Base-by-base conservation (phyloP, 2,329 filamentous ascomycete genomes). In the Aspergillus brasiliensis region DNA sequence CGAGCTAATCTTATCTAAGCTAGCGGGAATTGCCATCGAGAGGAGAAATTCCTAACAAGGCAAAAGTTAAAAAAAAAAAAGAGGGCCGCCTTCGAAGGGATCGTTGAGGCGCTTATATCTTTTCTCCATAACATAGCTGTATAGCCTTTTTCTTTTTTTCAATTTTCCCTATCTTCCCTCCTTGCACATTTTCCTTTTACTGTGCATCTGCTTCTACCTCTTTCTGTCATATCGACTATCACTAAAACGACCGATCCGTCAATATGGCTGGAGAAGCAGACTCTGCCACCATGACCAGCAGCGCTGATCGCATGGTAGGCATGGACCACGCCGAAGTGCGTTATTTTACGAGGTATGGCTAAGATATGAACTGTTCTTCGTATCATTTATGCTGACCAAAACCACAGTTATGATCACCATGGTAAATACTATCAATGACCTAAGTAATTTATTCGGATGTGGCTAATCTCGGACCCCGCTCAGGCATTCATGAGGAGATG, bases 401-500 rank as follows among this genome's bases (percentile, higher is more conserved):
- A 21, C 57, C 57, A 67, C 77, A 97, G 93, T 80, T 98, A 98
- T 79, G 96, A 98, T 78, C 95, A 98, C 81, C 94, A 98, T 85
- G 94, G 93, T 93, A 88, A 77, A 82, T 82, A 65, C 64, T 66
- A 59, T 61, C 67, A 59, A 62, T 62, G 58, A 65, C 59, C 59
- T 52, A 27, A 48, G 58, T 61, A 58, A 38, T 37, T n/a, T 51
- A 61, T 62, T 40, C 57, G 60, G 64, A 57, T 62, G 58, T 48
- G 68, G 52, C 65, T 63, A 58, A 64, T 60, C 55, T 64, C 75
- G 75, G 75, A 68, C 67, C 60, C 67, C 66, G 72, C 55, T 68
- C 72, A 94, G 91, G 92, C 77, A 97, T 97, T 75, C 93, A 97
- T 78, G 93, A 97, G 83, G 93, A 97, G 82, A 97, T 97, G 93